Evolutionary conservation across 306 rosid species (phyloP).

Genomic region (Luffa aegyptiaca): DNA sequence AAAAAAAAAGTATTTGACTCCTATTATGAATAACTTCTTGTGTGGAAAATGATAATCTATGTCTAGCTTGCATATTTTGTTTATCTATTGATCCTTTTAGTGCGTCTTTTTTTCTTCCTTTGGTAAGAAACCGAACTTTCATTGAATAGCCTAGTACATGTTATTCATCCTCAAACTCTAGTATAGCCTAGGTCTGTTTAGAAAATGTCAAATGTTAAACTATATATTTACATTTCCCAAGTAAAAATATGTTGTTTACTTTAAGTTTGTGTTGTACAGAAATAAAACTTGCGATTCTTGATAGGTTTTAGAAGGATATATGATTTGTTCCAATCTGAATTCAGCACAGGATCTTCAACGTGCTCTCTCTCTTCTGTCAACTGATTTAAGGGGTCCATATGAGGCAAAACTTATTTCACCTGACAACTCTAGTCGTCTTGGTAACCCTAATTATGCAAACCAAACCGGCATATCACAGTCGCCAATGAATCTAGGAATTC

Average conservation of each 20-base stretch:
- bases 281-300: background rate
- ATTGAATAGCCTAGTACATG: too few species aligned
- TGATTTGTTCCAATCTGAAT: conserved; percentile 24
- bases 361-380: conserved; percentile 99
- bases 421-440: conserved; percentile 16
- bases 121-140: too few species aligned
- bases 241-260: background rate
- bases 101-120: too few species aligned
- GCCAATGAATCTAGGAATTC: conserved; percentile 18
- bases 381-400: conserved; percentile 43
- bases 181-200: too few species aligned
- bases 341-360: conserved; percentile 40
- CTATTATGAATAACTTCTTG: too few species aligned
- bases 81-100: too few species aligned
- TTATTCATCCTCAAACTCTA: too few species aligned
- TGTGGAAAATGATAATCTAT: too few species aligned
- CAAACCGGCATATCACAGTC: conserved; percentile 18
- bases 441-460: conserved; percentile 13
- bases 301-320: conserved; percentile 55
- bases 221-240: background rate
- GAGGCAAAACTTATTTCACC: conserved; percentile 30
- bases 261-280: background rate
- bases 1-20: too few species aligned
- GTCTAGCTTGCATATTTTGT: too few species aligned
- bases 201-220: background rate